These are phyloP conservation scores for Cytospora piceicola DNA, from an alignment of 2,329 filamentous ascomycete species.

Conservation along the genomic window DNA sequence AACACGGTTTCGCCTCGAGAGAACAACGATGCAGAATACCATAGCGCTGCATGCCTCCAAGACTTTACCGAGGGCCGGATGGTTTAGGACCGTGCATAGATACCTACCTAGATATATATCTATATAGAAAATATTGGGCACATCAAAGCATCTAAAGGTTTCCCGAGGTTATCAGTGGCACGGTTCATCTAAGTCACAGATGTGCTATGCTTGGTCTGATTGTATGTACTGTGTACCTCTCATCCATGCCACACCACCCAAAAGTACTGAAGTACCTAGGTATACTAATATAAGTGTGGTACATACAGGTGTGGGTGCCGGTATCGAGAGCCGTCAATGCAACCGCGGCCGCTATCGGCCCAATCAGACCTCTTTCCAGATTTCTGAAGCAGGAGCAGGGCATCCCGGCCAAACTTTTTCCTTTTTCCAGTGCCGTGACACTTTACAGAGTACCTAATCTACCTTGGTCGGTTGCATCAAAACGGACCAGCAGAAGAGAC, in stretches of 20 bases:
- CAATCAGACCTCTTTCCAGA: constrained; percentile 10
- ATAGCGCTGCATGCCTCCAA: neutral
- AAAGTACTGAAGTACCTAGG: constrained; percentile 6
- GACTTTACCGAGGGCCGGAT: neutral
- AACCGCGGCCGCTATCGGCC: constrained; percentile 21
- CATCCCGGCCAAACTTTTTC: constrained; percentile 1
- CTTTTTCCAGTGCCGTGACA: constrained; percentile 20
- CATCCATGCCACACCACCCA: too few relatives aligned
- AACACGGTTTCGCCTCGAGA: neutral
- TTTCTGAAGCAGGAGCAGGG: neutral
- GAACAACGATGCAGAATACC: neutral
- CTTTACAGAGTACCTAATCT: too few relatives aligned
- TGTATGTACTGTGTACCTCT: neutral
- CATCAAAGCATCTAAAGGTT: neutral
- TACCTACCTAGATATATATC: too few relatives aligned
- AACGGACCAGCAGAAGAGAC: neutral
- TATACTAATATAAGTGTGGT: too few relatives aligned
- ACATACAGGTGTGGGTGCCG: constrained; percentile 12
- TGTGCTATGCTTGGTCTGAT: neutral
- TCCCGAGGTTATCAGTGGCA: neutral
- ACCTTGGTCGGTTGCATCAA: neutral
- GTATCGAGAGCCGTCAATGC: constrained; percentile 9
- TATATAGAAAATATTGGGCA: neutral
- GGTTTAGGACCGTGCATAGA: neutral
- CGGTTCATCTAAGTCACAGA: neutral